Conservation (phyloP, 306 rosid genomes). For the Leucaena leucocephala region DNA sequence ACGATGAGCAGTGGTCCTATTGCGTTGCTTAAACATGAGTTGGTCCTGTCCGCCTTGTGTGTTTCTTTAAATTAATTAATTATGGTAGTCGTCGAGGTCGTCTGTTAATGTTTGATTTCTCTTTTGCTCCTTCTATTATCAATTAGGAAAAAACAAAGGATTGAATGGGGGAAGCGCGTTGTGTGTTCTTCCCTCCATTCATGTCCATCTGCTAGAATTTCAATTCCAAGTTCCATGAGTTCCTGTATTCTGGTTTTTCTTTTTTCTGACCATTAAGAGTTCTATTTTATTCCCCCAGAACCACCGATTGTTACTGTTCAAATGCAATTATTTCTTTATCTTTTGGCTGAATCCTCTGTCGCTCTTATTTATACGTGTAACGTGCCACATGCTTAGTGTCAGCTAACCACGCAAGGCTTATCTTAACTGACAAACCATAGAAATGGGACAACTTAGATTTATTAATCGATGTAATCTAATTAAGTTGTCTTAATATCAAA, state of each 20-base stretch:
- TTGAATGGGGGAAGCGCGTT: background rate
- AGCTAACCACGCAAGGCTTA: too few species aligned
- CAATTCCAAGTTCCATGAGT: background rate
- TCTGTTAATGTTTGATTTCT: background rate
- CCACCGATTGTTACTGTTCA: background rate
- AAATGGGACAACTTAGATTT: too few species aligned
- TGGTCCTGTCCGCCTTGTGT: background rate
- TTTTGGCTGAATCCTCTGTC: background rate
- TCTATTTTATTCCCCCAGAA: too few species aligned
- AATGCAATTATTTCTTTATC: background rate
- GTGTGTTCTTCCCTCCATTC: background rate
- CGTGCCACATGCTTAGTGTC: too few species aligned
- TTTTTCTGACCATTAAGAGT: too few species aligned
- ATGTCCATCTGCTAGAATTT: background rate
- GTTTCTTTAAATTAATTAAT: background rate
- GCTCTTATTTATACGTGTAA: too few species aligned
- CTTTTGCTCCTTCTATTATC: background rate
- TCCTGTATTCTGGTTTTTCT: background rate
- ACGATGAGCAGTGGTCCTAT: slow-evolving; percentile 75
- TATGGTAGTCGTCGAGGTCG: slow-evolving; percentile 16
- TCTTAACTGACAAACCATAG: too few species aligned
- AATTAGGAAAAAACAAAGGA: background rate
- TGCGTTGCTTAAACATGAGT: slow-evolving; percentile 49
- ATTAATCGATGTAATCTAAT: too few species aligned
- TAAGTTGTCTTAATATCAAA: too few species aligned